These are phyloP conservation scores for Mortierella sp. DNA, from an alignment of 371 early-diverging fungal species.

Conservation along the genomic window DNA sequence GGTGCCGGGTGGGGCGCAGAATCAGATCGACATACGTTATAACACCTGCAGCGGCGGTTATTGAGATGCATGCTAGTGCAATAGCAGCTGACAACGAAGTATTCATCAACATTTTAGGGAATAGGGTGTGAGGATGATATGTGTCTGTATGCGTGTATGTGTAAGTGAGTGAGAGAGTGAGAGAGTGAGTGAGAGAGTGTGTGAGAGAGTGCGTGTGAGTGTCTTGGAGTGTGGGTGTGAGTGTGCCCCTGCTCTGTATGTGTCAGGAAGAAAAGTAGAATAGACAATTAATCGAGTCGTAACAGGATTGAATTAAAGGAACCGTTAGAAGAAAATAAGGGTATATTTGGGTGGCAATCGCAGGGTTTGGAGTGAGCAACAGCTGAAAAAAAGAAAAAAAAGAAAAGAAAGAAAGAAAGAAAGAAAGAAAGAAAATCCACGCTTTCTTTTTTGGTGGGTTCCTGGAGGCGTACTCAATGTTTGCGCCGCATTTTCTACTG, in stretches of 20 bases:
- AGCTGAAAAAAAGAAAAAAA: neutral
- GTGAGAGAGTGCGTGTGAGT: no score
- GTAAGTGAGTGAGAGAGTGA: neutral
- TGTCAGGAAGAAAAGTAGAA: no score
- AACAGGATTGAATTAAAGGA: neutral
- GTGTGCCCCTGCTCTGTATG: no score
- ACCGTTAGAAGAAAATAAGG: neutral
- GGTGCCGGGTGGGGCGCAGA: no score
- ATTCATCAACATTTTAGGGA: slow-evolving; percentile 7
- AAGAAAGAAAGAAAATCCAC: neutral
- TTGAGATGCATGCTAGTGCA: slow-evolving; percentile 7
- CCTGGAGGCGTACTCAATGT: neutral
- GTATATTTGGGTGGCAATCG: neutral
- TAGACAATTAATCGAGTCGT: no score
- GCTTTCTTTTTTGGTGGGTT: neutral
- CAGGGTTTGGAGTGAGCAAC: neutral
- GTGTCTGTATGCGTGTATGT: neutral
- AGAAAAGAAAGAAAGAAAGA: neutral
- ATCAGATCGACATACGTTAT: slow-evolving; percentile 23
- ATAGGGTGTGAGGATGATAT: neutral
- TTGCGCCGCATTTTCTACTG: neutral
- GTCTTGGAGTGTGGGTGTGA: no score
- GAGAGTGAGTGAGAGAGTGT: no score
- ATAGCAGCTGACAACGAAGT: neutral
- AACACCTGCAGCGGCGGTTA: slow-evolving; percentile 11